A percentile compares a stretch with the other conserved stretches of the same genome.
These are phyloP conservation scores for Cordyceps fumosorosea DNA, from an alignment of 2,329 filamentous ascomycete species.

Conservation along the genomic window DNA sequence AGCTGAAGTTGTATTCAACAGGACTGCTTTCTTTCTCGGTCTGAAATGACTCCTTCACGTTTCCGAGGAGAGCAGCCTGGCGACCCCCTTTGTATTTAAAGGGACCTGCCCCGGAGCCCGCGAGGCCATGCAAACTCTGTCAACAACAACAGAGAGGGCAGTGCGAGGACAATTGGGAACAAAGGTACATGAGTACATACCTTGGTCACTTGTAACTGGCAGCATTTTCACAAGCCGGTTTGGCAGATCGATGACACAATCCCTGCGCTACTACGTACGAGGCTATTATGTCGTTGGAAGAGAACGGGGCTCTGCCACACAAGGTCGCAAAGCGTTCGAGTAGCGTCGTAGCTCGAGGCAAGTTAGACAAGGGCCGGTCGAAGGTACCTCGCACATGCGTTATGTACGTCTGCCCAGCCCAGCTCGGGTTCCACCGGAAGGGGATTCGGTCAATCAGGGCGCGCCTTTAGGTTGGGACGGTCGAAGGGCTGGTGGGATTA, in stretches of 20 bases:
- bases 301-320: conserved; percentile 10
- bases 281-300: conserved; percentile 13
- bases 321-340: conserved; percentile 8
- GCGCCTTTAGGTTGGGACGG: neutral
- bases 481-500: neutral
- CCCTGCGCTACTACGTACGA: conserved; percentile 13
- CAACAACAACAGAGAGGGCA: conserved; percentile 8
- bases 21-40: neutral
- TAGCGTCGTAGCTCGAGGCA: neutral
- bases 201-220: conserved; percentile 9
- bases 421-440: conserved; percentile 12
- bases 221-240: conserved; percentile 14
- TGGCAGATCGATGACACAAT: conserved; percentile 13
- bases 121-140: conserved; percentile 11
- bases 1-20: conserved; percentile 3
- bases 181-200: conserved; percentile 14
- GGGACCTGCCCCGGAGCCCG: neutral
- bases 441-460: conserved; percentile 11
- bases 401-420: conserved; percentile 10
- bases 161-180: neutral
- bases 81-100: conserved; percentile 12
- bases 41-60: neutral
- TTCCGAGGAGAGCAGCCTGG: neutral
- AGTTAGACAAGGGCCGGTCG: neutral
- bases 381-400: neutral